Base-by-base conservation (phyloP, 257 asterid species). In the Datura wrightii region DNA sequence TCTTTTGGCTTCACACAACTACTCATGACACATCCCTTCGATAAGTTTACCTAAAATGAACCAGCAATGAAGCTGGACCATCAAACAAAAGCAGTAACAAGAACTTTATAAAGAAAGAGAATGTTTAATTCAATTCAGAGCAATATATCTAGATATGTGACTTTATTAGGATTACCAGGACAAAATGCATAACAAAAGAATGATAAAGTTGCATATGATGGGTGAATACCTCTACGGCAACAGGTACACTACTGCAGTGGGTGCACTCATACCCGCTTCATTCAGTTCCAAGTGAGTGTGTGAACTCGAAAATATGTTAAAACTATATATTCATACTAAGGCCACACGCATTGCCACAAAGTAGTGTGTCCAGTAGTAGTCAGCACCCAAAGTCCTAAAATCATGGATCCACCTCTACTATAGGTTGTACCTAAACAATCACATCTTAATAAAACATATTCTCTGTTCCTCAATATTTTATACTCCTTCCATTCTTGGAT, bases 1-100 rank as follows among this genome's bases (percentile, higher is more conserved):
- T 67, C 44, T 60, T 3, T 83, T 10, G 98, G 98, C 67, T 87
- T 92, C 82, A 94, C 91, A 63, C 98, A 94, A 89, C 98, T 94
- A 86, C 98, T 93, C 98, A 94, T 92, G 76, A 94, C 89, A 85
- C 90, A 86, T 48, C 42, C 60, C 44, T 74, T 74, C 6, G 60
- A 74, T 48, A 50, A 50, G n/a, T 48, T 13, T 6, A 74, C 81
- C 81, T 74, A 74, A 74, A 74, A 74, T 48, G 79, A 69, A 69
- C 79, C 79, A 41, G 79, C 79, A 69, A 69, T 16, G 60, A 74
- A 74, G 81, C 80, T 74, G 81, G 60, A 74, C 58, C 19, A 74
- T 74, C 81, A 74, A 74, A 74, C 81, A 19, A 24, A 74, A n/a
- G 81, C 8, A 74, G 81, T 13, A 74, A 50, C 60, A 60, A 48